Conservation (phyloP, 768 basidiomycete genomes). For the Hortiboletus flavorubellus region DNA sequence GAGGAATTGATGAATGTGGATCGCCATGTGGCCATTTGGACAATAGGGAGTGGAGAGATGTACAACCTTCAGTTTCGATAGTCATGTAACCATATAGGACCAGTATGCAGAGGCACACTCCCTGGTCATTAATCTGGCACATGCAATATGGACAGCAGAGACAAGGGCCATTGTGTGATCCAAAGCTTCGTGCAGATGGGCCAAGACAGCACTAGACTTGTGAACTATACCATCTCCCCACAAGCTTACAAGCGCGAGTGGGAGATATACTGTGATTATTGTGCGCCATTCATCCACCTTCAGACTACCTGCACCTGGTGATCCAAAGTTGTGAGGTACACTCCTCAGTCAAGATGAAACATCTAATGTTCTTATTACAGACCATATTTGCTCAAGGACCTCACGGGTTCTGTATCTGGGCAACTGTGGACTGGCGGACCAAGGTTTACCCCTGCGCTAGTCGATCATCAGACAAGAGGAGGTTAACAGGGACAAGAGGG, state of each 20-base stretch:
- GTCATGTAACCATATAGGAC: too few species aligned
- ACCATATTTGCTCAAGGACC: too few species aligned
- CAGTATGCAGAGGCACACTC: too few species aligned
- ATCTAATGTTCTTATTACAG: neutral
- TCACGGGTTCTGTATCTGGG: too few species aligned
- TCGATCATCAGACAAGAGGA: too few species aligned
- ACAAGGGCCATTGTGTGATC: slow-evolving; percentile 3
- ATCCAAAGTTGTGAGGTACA: neutral
- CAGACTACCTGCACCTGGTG: neutral
- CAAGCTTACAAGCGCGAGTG: neutral
- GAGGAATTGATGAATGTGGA: neutral
- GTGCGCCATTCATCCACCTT: slow-evolving; percentile 6
- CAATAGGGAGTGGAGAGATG: neutral
- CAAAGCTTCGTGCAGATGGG: neutral
- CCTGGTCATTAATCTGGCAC: too few species aligned
- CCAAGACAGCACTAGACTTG: neutral
- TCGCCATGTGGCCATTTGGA: neutral
- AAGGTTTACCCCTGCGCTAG: too few species aligned
- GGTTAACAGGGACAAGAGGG: too few species aligned
- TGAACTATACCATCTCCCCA: neutral
- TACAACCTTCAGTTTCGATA: too few species aligned
- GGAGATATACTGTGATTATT: neutral
- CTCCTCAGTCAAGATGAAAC: neutral
- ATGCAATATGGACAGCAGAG: neutral
- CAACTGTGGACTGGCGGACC: too few species aligned